Percentiles rank a stretch among this genome's conserved stretches.
These are phyloP conservation scores for Yamadazyma membranifaciens DNA, from an alignment of 1,139 yeast genomes.

Conservation along the genomic window DNA sequence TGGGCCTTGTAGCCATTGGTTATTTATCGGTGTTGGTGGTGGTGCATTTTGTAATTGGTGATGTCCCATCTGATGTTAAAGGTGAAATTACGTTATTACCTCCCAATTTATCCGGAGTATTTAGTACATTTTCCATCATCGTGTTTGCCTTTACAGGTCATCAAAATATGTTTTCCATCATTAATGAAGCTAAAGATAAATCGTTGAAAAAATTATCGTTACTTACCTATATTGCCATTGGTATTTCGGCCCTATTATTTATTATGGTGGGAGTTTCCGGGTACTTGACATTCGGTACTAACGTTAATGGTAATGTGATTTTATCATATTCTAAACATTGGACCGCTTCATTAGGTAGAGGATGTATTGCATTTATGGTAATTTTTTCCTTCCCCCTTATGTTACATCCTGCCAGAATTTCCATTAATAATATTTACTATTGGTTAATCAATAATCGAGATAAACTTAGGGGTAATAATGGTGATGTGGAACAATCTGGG, in stretches of 20 bases:
- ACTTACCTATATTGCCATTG: conserved; percentile 58
- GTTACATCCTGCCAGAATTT: conserved; percentile 89
- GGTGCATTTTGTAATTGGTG: conserved; percentile 32
- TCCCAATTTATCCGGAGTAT: conserved; percentile 55
- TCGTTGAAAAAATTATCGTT: conserved; percentile 46
- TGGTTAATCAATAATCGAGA: conserved; percentile 28
- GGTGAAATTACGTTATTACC: conserved; percentile 64
- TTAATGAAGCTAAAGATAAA: conserved; percentile 54
- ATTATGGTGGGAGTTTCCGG: conserved; percentile 43
- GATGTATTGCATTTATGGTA: conserved; percentile 78
- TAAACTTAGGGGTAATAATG: neutral
- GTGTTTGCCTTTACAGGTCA: conserved; percentile 52
- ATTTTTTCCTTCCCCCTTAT: conserved; percentile 86
- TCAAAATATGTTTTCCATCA: conserved; percentile 50
- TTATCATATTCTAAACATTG: conserved; percentile 56
- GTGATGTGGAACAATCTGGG: neutral
- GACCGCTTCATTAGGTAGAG: conserved; percentile 63
- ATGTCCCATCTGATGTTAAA: conserved; percentile 43
- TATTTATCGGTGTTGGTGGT: conserved; percentile 41
- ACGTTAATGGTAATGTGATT: conserved; percentile 73
- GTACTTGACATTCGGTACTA: conserved; percentile 44
- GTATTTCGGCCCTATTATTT: conserved; percentile 33
- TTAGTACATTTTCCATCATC: conserved; percentile 55
- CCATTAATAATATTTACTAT: conserved; percentile 70
- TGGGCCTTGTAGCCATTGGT: conserved; percentile 40